Conservation (phyloP, 2,329 filamentous ascomycete genomes). For the Talaromyces sp. region DNA sequence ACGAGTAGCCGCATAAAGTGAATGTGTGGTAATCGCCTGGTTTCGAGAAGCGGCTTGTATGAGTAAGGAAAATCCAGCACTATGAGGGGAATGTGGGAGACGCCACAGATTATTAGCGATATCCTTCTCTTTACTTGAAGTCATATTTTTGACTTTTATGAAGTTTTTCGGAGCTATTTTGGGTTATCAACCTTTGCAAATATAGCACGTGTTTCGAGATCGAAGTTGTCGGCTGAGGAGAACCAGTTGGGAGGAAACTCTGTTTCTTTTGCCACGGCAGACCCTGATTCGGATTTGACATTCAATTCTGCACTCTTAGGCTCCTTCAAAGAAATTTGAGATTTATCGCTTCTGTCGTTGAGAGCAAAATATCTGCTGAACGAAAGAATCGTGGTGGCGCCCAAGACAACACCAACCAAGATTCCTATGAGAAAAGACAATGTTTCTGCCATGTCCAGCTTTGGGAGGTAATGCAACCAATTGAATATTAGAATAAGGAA, state of each 20-base stretch:
- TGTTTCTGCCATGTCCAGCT: background rate
- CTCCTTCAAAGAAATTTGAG: too few relatives aligned
- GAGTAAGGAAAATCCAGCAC: conserved; percentile 38
- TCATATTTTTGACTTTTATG: background rate
- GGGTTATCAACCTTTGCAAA: conserved; percentile 45
- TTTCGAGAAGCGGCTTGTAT: conserved; percentile 39
- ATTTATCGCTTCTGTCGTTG: background rate
- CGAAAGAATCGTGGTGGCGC: background rate
- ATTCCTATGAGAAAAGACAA: conserved; percentile 19
- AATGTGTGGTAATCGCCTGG: conserved; percentile 54
- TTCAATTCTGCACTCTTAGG: background rate
- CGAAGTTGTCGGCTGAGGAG: conserved; percentile 43
- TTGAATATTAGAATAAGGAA: too few relatives aligned
- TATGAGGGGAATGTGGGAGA: conserved; percentile 15
- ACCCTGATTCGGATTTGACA: background rate
- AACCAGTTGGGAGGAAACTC: conserved; percentile 41
- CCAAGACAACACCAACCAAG: conserved; percentile 6
- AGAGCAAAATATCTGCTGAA: background rate
- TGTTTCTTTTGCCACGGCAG: conserved; percentile 37
- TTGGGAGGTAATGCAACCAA: background rate
- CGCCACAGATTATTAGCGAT: background rate
- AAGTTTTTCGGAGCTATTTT: background rate
- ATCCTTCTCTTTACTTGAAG: background rate
- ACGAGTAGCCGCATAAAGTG: conserved; percentile 55
- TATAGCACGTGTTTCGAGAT: conserved; percentile 49